A percentile compares a stretch with the other conserved stretches of the same genome.
phyloP scores from a whole-genome alignment of 768 basidiomycete genomes.

The Vishniacozyma victoriae region DNA sequence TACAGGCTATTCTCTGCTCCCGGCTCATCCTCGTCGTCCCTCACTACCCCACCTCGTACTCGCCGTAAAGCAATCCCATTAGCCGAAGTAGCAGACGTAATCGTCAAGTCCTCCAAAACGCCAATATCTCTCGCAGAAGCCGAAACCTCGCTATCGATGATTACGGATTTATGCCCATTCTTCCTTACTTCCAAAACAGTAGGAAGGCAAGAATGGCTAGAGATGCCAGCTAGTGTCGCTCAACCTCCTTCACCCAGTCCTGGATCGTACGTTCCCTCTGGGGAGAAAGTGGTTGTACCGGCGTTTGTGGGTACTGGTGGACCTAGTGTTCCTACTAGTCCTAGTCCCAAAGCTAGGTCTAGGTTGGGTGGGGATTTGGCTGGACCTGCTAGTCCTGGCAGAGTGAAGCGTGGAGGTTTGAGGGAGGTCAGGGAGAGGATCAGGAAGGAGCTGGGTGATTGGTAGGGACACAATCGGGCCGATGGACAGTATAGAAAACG shows the following conservation, averaged over 20 bases:
- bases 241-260: neutral
- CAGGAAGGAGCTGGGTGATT: slow-evolving; percentile 39
- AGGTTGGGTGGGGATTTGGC: slow-evolving; percentile 13
- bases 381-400: slow-evolving; percentile 41
- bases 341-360: no score
- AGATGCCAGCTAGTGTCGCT: slow-evolving; percentile 36
- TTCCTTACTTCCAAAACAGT: slow-evolving; percentile 39
- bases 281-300: neutral
- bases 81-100: slow-evolving; percentile 42
- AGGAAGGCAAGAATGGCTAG: slow-evolving; percentile 42
- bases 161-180: slow-evolving; percentile 44
- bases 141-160: slow-evolving; percentile 37
- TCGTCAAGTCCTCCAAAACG: slow-evolving; percentile 47
- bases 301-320: neutral
- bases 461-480: no score
- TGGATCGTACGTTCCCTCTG: neutral
- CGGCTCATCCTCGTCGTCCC: slow-evolving; percentile 15
- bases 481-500: neutral
- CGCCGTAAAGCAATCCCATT: slow-evolving; percentile 43
- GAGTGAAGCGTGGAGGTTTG: slow-evolving; percentile 35
- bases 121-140: slow-evolving; percentile 47
- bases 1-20: slow-evolving; percentile 41
- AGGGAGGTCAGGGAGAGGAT: slow-evolving; percentile 48
- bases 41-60: slow-evolving; percentile 24
- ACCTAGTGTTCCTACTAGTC: no score